These are phyloP conservation scores for Plasmodium gaboni DNA, from an alignment of 169 alveolate genomes.

Conservation along the genomic window DNA sequence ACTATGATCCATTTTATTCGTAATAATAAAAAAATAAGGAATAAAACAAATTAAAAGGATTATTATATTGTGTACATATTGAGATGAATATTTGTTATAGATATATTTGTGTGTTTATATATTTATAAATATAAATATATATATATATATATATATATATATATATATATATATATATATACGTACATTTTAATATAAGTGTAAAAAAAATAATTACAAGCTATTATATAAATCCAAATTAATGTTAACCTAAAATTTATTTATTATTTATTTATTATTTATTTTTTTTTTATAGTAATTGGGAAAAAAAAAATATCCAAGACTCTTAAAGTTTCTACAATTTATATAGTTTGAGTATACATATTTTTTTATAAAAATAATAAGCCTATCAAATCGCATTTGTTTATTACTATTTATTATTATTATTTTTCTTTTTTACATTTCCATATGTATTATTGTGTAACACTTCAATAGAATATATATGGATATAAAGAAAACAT, in stretches of 20 bases:
- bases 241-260: background rate
- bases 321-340: slow-evolving; percentile 6
- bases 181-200: background rate
- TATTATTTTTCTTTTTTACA: too few species aligned
- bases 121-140: background rate
- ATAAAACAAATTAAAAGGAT: background rate
- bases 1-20: slow-evolving; percentile 76
- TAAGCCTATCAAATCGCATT: background rate
- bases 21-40: slow-evolving; percentile 29
- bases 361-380: background rate
- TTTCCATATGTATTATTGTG: too few species aligned
- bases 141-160: background rate
- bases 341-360: background rate
- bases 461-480: too few species aligned
- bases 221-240: background rate
- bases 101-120: too few species aligned
- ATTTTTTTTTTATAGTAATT: slow-evolving; percentile 49
- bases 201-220: background rate
- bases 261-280: background rate
- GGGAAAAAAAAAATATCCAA: slow-evolving; percentile 62
- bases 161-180: too few species aligned
- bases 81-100: too few species aligned
- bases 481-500: too few species aligned
- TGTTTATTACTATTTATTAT: too few species aligned
- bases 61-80: too few species aligned